phyloP scores from a whole-genome alignment of 495 filamentous ascomycete genomes.

The Aspergillus haitiensis region DNA sequence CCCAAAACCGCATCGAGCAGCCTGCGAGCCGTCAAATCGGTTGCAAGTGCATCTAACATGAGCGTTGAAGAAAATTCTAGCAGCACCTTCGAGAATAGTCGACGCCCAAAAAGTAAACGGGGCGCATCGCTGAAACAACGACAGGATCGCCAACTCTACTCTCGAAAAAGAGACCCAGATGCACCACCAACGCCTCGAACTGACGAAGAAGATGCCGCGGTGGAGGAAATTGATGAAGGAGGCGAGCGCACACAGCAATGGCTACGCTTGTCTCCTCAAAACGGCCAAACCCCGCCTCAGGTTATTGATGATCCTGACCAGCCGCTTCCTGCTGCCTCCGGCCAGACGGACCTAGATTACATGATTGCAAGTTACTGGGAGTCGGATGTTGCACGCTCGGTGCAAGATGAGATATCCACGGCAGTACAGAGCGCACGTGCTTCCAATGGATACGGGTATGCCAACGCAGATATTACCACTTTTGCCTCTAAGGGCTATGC shows the following conservation, averaged over 20 bases:
- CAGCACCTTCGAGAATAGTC: slow-evolving; percentile 57
- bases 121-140: slow-evolving; percentile 73
- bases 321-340: slow-evolving; percentile 64
- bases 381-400: slow-evolving; percentile 75
- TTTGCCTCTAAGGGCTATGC: slow-evolving; percentile 71
- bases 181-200: slow-evolving; percentile 59
- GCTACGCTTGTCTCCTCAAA: slow-evolving; percentile 67
- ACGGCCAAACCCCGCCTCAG: slow-evolving; percentile 60
- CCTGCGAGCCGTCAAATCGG: slow-evolving; percentile 84
- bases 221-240: slow-evolving; percentile 62
- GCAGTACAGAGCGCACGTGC: slow-evolving; percentile 58
- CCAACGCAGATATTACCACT: slow-evolving; percentile 55
- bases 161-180: slow-evolving; percentile 68
- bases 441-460: slow-evolving; percentile 75
- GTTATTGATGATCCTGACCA: slow-evolving; percentile 73
- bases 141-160: slow-evolving; percentile 89
- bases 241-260: slow-evolving; percentile 62
- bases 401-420: slow-evolving; percentile 77
- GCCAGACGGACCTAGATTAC: slow-evolving; percentile 76
- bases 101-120: slow-evolving; percentile 64
- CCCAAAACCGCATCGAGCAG: slow-evolving; percentile 80
- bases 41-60: slow-evolving; percentile 73
- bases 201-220: slow-evolving; percentile 66
- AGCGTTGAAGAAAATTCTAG: slow-evolving; percentile 59
- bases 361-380: slow-evolving; percentile 71